These are phyloP conservation scores for Zygosaccharomyces gambellarensis DNA, from an alignment of 805 yeast genomes.

Conservation along the genomic window DNA sequence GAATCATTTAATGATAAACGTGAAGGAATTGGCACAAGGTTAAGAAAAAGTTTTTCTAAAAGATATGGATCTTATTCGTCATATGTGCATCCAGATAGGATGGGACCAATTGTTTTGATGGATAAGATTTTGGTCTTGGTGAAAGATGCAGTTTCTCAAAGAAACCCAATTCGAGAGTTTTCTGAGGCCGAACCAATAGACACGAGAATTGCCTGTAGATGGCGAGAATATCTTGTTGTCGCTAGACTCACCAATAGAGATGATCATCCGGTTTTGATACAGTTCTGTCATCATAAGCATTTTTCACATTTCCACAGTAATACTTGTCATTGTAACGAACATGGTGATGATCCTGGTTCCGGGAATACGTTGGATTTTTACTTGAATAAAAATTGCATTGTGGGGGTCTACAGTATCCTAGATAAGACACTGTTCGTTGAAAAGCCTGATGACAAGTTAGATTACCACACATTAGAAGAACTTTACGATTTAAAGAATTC, in stretches of 20 bases:
- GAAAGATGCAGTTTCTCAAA: slow-evolving; percentile 35
- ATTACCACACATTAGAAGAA: slow-evolving; percentile 1
- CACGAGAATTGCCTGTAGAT: slow-evolving; percentile 58
- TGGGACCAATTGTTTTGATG: slow-evolving; percentile 59
- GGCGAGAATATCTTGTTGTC: slow-evolving; percentile 77
- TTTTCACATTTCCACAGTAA: not conserved
- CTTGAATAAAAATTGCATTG: slow-evolving; percentile 32
- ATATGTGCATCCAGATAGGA: not conserved
- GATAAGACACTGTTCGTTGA: slow-evolving; percentile 58
- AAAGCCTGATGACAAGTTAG: slow-evolving; percentile 19
- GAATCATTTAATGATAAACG: slow-evolving; percentile 2
- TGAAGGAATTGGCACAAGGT: not conserved
- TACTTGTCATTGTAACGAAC: slow-evolving; percentile 33
- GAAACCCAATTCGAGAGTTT: slow-evolving; percentile 34
- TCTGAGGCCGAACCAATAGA: slow-evolving; percentile 50
- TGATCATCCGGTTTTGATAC: slow-evolving; percentile 52
- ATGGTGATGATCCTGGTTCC: slow-evolving; percentile 14
- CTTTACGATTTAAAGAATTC: slow-evolving; percentile 12
- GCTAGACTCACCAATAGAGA: slow-evolving; percentile 55
- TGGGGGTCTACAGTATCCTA: slow-evolving; percentile 55
- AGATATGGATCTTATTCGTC: not conserved
- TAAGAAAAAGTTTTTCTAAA: not conserved
- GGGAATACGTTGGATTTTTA: slow-evolving; percentile 30
- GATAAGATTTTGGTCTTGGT: slow-evolving; percentile 68
- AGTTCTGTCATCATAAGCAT: slow-evolving; percentile 46